Conservation (phyloP, 140 eudicot genomes). For the Erigeron philadelphicus region DNA sequence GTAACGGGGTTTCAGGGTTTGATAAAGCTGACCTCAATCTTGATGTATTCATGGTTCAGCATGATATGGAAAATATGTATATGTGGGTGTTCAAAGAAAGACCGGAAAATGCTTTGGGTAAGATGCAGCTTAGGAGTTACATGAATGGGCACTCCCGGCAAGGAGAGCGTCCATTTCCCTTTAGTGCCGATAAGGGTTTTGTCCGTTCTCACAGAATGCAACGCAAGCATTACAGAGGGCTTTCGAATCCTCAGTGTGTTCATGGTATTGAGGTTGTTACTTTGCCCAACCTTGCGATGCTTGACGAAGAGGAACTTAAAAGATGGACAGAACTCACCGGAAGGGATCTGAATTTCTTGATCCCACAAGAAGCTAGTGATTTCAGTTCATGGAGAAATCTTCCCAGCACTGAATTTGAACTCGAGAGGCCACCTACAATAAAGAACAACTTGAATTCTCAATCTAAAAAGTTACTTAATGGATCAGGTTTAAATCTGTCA, state of each 20-base stretch:
- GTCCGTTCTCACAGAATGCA: conserved; percentile 92
- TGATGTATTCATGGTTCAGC: conserved; percentile 88
- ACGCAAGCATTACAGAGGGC: conserved; percentile 81
- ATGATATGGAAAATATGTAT: conserved; percentile 95
- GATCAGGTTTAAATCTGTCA: conserved; percentile 66
- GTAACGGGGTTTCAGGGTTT: conserved; percentile 75
- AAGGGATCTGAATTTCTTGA: conserved; percentile 58
- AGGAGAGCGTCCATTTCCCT: conserved; percentile 89
- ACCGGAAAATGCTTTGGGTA: conserved; percentile 84
- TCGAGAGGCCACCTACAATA: conserved; percentile 43
- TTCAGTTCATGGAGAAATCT: conserved; percentile 80
- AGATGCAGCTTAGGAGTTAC: conserved; percentile 89
- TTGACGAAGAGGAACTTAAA: conserved; percentile 67
- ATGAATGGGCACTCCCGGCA: conserved; percentile 96
- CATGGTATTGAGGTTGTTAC: conserved; percentile 77
- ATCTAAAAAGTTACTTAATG: conserved; percentile 64
- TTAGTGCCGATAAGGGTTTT: conserved; percentile 77
- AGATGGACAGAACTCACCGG: conserved; percentile 89
- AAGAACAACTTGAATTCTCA: conserved; percentile 40
- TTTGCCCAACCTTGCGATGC: conserved; percentile 43
- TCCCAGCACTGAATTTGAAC: conserved; percentile 68
- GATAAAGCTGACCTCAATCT: conserved; percentile 78
- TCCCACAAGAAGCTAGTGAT: conserved; percentile 75
- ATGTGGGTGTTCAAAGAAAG: conserved; percentile 94
- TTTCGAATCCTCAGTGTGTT: conserved; percentile 88